A percentile compares a stretch with the other conserved stretches of the same genome.
These are phyloP conservation scores for Phalaenopsis aphrodite DNA, from an alignment of 106 monocot species.

Conservation along the genomic window DNA sequence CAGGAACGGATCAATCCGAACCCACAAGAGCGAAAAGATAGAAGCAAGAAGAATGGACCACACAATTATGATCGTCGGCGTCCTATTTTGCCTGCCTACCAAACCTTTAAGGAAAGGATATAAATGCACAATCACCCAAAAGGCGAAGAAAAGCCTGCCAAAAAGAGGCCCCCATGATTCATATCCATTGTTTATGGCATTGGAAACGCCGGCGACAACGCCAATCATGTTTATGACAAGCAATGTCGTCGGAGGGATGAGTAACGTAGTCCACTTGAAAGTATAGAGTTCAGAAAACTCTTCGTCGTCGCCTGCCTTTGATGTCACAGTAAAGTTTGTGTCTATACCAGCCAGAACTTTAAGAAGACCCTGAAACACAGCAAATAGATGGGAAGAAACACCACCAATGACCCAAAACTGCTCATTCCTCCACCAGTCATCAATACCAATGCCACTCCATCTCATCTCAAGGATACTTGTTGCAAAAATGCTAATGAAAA, in stretches of 20 bases:
- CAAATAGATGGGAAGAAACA: slow-evolving; percentile 39
- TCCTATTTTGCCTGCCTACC: slow-evolving; percentile 48
- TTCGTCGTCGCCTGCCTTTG: slow-evolving; percentile 43
- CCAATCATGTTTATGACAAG: slow-evolving; percentile 50
- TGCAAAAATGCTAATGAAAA: slow-evolving; percentile 47
- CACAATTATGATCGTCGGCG: slow-evolving; percentile 58
- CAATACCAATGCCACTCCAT: slow-evolving; percentile 49
- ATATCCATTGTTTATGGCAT: slow-evolving; percentile 72
- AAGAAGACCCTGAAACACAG: slow-evolving; percentile 37
- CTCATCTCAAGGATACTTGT: slow-evolving; percentile 52
- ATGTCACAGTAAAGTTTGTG: slow-evolving; percentile 76
- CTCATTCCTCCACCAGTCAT: slow-evolving; percentile 59
- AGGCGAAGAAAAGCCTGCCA: slow-evolving; percentile 35
- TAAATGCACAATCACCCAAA: slow-evolving; percentile 50
- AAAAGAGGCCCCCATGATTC: slow-evolving; percentile 69
- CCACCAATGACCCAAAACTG: slow-evolving; percentile 71
- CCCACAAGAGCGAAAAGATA: slow-evolving; percentile 62
- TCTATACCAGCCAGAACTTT: slow-evolving; percentile 68
- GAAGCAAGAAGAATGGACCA: slow-evolving; percentile 76
- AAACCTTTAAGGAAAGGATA: slow-evolving; percentile 68
- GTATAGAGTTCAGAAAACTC: slow-evolving; percentile 49
- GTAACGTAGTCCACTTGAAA: slow-evolving; percentile 59
- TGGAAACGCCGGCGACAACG: slow-evolving; percentile 66
- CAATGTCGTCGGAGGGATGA: slow-evolving; percentile 29
- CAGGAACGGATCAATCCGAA: slow-evolving; percentile 55